A percentile compares a stretch with the other conserved stretches of the same genome.
Evolutionary conservation across 2,329 filamentous ascomycete genomes (phyloP).

Genomic region (Nakataea oryzae): DNA sequence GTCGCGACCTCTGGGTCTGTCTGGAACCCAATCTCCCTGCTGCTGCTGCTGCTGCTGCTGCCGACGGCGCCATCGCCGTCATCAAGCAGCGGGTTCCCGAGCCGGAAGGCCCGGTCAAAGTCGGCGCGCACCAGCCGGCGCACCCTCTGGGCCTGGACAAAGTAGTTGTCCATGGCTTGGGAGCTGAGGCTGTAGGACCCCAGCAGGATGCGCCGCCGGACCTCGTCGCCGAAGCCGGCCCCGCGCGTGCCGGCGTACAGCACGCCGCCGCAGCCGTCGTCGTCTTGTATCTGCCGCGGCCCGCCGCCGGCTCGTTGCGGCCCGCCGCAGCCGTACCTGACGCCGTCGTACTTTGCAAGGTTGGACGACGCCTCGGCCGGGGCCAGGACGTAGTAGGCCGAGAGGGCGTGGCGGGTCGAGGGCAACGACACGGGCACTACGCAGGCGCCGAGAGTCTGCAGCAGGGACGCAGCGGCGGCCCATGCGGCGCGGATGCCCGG

Average conservation of each 20-base stretch:
- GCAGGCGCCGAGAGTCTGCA: constrained; percentile 56
- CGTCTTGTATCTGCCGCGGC: constrained; percentile 13
- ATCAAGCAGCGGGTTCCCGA: constrained; percentile 54
- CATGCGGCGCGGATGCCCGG: constrained; percentile 60
- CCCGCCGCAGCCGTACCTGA: constrained; percentile 65
- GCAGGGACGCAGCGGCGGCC: constrained; percentile 45
- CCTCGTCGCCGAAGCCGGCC: constrained; percentile 70
- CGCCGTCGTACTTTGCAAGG: constrained; percentile 89
- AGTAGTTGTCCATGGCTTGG: constrained; percentile 90
- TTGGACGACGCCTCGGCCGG: constrained; percentile 94
- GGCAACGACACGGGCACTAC: constrained; percentile 73
- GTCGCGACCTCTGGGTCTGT: not conserved
- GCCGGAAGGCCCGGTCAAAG: constrained; percentile 69
- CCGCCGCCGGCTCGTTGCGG: constrained; percentile 13
- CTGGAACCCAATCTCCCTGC: not conserved
- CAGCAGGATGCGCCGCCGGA: constrained; percentile 75
- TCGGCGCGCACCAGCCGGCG: constrained; percentile 75
- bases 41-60: no score
- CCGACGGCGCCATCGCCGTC: not conserved
- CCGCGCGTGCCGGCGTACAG: constrained; percentile 71
- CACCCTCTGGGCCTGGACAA: constrained; percentile 84
- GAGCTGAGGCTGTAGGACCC: constrained; percentile 87
- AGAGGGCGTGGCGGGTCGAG: constrained; percentile 72
- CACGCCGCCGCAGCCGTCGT: constrained; percentile 32
- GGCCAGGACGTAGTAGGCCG: constrained; percentile 91